Percentiles rank a stretch among this genome's conserved stretches.
phyloP scores from a whole-genome alignment of 2,329 filamentous ascomycete species.

The Colletotrichum tropicicola region DNA sequence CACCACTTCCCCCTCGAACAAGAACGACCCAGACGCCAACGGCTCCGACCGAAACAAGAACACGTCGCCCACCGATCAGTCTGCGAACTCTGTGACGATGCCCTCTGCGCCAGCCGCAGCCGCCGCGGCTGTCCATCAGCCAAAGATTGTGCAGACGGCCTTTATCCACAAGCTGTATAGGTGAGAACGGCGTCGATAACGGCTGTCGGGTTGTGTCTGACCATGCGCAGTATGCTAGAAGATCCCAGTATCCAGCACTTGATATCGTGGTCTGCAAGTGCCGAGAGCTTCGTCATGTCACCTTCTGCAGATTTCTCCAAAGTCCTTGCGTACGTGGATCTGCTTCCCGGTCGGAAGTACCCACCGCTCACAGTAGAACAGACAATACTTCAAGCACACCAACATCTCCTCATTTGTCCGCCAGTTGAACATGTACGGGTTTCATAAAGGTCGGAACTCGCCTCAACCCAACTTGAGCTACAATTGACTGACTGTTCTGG shows the following conservation, averaged over 20 bases:
- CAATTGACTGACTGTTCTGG: constrained; percentile 32
- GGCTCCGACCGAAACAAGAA: constrained; percentile 45
- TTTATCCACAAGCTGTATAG: constrained; percentile 99
- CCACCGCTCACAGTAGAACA: constrained; percentile 45
- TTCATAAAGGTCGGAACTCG: constrained; percentile 84
- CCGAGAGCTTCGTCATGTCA: constrained; percentile 99
- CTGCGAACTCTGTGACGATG: constrained; percentile 51
- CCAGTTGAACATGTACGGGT: constrained; percentile 99
- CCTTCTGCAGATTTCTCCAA: constrained; percentile 98
- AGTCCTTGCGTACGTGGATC: constrained; percentile 84
- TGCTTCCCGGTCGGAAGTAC: not conserved
- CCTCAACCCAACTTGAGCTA: not conserved
- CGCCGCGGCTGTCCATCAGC: constrained; percentile 83
- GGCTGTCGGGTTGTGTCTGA: not conserved
- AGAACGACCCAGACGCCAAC: constrained; percentile 36
- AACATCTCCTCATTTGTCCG: constrained; percentile 99
- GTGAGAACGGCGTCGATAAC: constrained; percentile 58
- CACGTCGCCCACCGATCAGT: constrained; percentile 49
- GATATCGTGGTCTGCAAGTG: constrained; percentile 93
- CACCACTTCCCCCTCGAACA: constrained; percentile 36
- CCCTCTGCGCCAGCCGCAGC: constrained; percentile 63
- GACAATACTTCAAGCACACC: constrained; percentile 99
- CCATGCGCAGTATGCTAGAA: constrained; percentile 83
- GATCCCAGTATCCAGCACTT: constrained; percentile 92
- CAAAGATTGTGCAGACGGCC: constrained; percentile 97